Evolutionary conservation across 805 yeast species (phyloP).

Genomic region (Lipomyces oligophaga): DNA sequence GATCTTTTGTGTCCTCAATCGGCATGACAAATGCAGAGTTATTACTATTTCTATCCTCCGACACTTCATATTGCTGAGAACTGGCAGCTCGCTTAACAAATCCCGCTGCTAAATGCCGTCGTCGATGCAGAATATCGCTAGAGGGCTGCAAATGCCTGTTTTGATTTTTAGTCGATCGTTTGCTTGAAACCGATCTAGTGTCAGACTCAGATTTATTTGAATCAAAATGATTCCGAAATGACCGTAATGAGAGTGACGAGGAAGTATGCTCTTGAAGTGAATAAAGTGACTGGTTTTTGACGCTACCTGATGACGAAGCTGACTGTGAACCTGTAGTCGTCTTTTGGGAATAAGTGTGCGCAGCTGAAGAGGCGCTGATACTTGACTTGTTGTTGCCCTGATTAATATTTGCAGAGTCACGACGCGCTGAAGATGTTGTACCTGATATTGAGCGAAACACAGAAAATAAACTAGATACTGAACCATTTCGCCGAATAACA

Average conservation of each 20-base stretch:
- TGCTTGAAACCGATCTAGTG: background rate
- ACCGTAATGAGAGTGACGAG: conserved; percentile 3
- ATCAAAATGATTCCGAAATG: background rate
- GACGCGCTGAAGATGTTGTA: too few relatives aligned
- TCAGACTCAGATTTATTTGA: background rate
- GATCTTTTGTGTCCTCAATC: conserved; percentile 4
- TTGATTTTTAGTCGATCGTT: background rate
- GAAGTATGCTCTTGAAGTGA: background rate
- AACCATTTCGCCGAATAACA: conserved; percentile 4
- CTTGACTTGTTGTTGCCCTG: conserved; percentile 4
- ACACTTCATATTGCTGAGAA: conserved; percentile 5
- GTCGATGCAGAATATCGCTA: conserved; percentile 9
- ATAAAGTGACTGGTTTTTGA: background rate
- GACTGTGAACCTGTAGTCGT: background rate
- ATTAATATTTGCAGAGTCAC: too few relatives aligned
- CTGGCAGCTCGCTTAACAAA: conserved; percentile 12
- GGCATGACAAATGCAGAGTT: background rate
- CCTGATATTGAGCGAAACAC: conserved; percentile 5
- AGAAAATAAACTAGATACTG: conserved; percentile 8
- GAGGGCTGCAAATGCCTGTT: too few relatives aligned
- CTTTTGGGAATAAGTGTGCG: background rate
- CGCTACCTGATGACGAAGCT: background rate
- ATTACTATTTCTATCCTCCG: background rate
- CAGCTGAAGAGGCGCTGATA: background rate
- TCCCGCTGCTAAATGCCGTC: conserved; percentile 19